A percentile compares a stretch with the other conserved stretches of the same genome.
phyloP scores from a whole-genome alignment of 176 grass and related monocot genomes.

The Oryza australiensis region DNA sequence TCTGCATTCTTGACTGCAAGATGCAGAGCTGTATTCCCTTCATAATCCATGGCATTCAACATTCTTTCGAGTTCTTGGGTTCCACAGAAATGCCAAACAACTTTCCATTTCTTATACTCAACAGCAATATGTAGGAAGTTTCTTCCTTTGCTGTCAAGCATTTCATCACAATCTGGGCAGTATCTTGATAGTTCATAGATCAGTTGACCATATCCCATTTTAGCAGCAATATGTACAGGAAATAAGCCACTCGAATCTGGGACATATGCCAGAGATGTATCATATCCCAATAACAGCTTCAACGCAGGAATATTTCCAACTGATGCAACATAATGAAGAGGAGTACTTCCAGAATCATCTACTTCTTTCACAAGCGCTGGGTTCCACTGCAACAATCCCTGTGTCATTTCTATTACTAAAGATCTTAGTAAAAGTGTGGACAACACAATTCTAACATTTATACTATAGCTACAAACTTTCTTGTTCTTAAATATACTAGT shows the following conservation, averaged over 20 bases:
- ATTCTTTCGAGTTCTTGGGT: slow-evolving; percentile 50
- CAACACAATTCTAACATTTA: background rate
- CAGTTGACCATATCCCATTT: slow-evolving; percentile 37
- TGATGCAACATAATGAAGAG: slow-evolving; percentile 77
- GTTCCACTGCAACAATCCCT: slow-evolving; percentile 51
- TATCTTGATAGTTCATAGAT: slow-evolving; percentile 54
- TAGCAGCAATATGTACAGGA: slow-evolving; percentile 72
- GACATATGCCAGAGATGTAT: slow-evolving; percentile 47
- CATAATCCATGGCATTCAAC: slow-evolving; percentile 65
- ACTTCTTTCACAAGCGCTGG: slow-evolving; percentile 35
- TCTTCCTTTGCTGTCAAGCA: slow-evolving; percentile 68
- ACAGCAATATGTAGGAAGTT: slow-evolving; percentile 74
- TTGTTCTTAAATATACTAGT: background rate
- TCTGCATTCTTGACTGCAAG: slow-evolving; percentile 46
- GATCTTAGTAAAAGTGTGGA: slow-evolving; percentile 37
- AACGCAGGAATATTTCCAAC: slow-evolving; percentile 39
- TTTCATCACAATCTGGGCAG: slow-evolving; percentile 63
- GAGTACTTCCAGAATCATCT: slow-evolving; percentile 55
- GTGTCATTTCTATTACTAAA: slow-evolving; percentile 61
- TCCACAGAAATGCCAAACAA: slow-evolving; percentile 46
- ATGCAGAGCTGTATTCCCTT: slow-evolving; percentile 83
- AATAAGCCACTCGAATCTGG: slow-evolving; percentile 57
- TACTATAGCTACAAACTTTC: slow-evolving; percentile 18
- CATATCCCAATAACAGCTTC: slow-evolving; percentile 47
- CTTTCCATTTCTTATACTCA: slow-evolving; percentile 44